A percentile compares a stretch with the other conserved stretches of the same genome.
These are phyloP conservation scores for Geoglossum glabrum DNA, from an alignment of 495 filamentous ascomycete genomes.

Conservation along the genomic window DNA sequence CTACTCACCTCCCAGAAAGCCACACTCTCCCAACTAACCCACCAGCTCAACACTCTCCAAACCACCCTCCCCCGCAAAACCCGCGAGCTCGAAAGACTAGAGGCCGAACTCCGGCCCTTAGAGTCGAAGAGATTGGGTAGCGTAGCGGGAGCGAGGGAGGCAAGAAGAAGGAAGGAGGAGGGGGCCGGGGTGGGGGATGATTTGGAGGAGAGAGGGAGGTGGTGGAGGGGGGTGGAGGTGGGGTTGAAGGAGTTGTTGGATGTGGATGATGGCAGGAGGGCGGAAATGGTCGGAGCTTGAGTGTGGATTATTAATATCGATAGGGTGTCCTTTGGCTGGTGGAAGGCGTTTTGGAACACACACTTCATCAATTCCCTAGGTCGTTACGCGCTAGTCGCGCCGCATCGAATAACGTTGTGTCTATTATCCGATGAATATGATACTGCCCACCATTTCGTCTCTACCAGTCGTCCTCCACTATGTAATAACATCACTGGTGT, in stretches of 20 bases:
- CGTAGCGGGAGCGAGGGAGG: constrained; percentile 54
- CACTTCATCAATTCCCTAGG: no score
- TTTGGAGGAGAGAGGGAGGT: constrained; percentile 61
- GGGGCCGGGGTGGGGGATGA: constrained; percentile 50
- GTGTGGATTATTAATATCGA: neutral
- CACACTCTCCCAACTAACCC: constrained; percentile 42
- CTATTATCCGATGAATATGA: no score
- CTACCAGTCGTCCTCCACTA: no score
- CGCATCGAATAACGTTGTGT: no score
- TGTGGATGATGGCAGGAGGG: neutral
- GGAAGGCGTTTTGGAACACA: no score
- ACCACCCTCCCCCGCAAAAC: constrained; percentile 46
- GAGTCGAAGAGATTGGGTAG: constrained; percentile 50
- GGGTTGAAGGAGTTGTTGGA: constrained; percentile 21
- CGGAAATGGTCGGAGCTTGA: neutral
- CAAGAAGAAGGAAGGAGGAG: constrained; percentile 53
- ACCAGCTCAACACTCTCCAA: constrained; percentile 44
- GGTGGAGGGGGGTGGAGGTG: constrained; percentile 54
- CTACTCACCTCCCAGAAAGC: constrained; percentile 38
- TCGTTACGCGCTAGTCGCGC: no score
- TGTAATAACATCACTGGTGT: no score
- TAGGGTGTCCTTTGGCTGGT: no score
- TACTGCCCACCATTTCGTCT: no score
- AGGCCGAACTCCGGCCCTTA: constrained; percentile 48
- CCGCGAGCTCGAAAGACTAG: constrained; percentile 48